Evolutionary conservation across 1,284 basidiomycete genomes (phyloP).

Genomic region (Psilocybe mexicana): DNA sequence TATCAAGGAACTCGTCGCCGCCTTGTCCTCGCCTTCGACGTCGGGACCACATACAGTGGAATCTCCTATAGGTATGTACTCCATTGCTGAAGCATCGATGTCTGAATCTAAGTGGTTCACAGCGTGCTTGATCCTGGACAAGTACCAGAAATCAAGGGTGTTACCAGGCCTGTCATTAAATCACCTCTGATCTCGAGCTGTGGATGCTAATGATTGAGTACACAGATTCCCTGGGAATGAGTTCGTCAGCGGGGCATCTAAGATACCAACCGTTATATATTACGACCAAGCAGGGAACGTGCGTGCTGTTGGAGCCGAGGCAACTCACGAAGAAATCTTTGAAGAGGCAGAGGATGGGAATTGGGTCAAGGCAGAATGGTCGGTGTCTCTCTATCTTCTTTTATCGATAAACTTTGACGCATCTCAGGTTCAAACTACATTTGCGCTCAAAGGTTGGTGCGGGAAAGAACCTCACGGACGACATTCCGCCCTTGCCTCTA

Average conservation of each 20-base stretch:
- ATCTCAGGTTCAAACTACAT: conserved; percentile 19
- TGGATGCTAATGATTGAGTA: no score
- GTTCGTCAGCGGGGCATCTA: conserved; percentile 17
- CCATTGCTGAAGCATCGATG: not conserved
- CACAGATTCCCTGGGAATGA: conserved; percentile 20
- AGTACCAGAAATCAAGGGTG: conserved; percentile 26
- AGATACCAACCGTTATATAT: conserved; percentile 26
- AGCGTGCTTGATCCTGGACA: conserved; percentile 28
- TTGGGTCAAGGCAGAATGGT: conserved; percentile 27
- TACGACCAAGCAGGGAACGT: conserved; percentile 21
- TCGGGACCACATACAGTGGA: conserved; percentile 56
- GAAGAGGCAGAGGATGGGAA: conserved; percentile 18
- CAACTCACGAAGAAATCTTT: conserved; percentile 17
- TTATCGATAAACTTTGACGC: not conserved
- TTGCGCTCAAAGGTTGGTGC: conserved; percentile 5
- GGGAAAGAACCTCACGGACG: conserved; percentile 8
- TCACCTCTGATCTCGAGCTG: not conserved
- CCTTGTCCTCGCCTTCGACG: conserved; percentile 50
- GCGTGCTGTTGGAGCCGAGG: conserved; percentile 23
- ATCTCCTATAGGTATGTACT: conserved; percentile 39
- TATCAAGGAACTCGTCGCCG: conserved; percentile 37
- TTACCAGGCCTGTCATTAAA: conserved; percentile 20
- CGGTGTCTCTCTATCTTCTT: not conserved
- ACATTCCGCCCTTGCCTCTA: conserved; percentile 25
- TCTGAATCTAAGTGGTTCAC: not conserved